A percentile compares a stretch with the other conserved stretches of the same genome.
Evolutionary conservation across 1,139 yeast genomes (phyloP).

Genomic region (Candida sojae): DNA sequence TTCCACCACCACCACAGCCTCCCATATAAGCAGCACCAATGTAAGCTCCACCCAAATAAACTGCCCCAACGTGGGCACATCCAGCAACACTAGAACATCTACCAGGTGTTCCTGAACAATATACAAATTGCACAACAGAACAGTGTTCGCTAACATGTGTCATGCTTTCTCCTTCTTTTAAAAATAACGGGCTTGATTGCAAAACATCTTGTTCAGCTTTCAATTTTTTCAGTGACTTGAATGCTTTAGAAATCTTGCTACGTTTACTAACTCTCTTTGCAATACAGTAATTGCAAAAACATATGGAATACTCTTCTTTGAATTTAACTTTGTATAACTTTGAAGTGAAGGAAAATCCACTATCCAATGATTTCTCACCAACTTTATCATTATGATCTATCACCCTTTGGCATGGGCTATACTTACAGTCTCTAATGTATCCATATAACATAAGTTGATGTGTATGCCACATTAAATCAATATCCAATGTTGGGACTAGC

Average conservation of each 20-base stretch:
- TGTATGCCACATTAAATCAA: slow-evolving; percentile 43
- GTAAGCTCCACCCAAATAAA: not conserved
- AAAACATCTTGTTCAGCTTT: not conserved
- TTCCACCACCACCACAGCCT: not conserved
- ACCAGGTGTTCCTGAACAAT: not conserved
- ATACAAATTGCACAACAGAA: not conserved
- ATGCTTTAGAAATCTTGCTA: not conserved
- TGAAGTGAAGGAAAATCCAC: slow-evolving; percentile 16
- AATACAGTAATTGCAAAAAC: slow-evolving; percentile 17
- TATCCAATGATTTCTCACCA: slow-evolving; percentile 11
- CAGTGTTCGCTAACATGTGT: not conserved
- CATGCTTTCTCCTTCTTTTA: not conserved
- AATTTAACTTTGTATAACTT: slow-evolving; percentile 11
- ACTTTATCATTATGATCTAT: slow-evolving; percentile 18
- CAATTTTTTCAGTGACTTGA: not conserved
- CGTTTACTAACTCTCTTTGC: not conserved
- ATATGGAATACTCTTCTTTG: slow-evolving; percentile 14
- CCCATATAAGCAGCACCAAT: not conserved
- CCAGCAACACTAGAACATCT: not conserved
- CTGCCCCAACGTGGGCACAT: not conserved
- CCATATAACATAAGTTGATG: slow-evolving; percentile 29
- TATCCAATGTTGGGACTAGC: slow-evolving; percentile 39
- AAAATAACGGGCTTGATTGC: not conserved
- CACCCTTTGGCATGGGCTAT: slow-evolving; percentile 7
- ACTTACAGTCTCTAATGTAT: slow-evolving; percentile 24